Evolutionary conservation across 208 protist species (phyloP).

Genomic region (Trichomonas vaginalis): DNA sequence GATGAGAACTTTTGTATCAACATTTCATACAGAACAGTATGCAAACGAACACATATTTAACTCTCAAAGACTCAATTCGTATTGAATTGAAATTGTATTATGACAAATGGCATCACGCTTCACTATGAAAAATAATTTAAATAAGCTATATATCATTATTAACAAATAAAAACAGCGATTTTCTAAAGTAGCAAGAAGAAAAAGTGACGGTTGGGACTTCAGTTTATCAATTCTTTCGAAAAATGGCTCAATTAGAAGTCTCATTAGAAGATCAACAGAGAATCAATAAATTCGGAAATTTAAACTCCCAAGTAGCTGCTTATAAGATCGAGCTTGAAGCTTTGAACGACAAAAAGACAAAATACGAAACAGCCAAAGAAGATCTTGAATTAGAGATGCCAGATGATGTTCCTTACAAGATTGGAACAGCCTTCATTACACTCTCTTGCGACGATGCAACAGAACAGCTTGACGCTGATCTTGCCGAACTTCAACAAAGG

Average conservation of each 20-base stretch:
- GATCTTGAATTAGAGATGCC: conserved; percentile 4
- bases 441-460: neutral
- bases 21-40: neutral
- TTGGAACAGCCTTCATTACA: neutral
- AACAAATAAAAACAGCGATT: too few relatives aligned
- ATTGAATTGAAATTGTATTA: too few relatives aligned
- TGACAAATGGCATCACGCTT: too few relatives aligned
- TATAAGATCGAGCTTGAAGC: neutral
- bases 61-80: too few relatives aligned
- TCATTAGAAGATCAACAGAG: neutral
- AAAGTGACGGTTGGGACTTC: too few relatives aligned
- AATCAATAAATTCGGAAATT: conserved; percentile 4
- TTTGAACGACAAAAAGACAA: neutral
- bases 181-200: too few relatives aligned
- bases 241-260: conserved; percentile 16
- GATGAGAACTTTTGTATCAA: neutral
- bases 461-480: neutral
- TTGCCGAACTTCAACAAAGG: neutral
- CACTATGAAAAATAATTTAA: too few relatives aligned
- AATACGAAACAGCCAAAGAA: neutral
- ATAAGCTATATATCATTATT: too few relatives aligned
- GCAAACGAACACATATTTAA: neutral
- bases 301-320: neutral
- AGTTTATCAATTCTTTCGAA: too few relatives aligned
- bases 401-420: neutral